Percentiles rank a stretch among this genome's conserved stretches.
Conservation (phyloP, 176 grass and related monocot genomes). For the Urochloa ruziziensis region DNA sequence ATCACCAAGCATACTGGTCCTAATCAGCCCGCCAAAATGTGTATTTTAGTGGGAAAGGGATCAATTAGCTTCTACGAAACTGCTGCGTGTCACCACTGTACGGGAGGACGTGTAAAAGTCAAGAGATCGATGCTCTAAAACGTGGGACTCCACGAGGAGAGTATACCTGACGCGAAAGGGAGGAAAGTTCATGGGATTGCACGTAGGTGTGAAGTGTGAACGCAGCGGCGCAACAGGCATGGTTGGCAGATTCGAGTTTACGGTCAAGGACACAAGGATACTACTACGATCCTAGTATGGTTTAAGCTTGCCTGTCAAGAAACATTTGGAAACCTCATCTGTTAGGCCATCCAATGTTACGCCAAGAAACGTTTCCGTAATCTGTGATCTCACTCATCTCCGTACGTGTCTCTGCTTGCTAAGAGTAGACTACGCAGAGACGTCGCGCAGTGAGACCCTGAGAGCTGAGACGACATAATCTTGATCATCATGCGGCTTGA, state of each 20-base stretch:
- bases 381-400: no score
- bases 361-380: background rate
- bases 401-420: no score
- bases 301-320: conserved; percentile 12
- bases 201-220: conserved; percentile 39
- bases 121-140: background rate
- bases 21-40: background rate
- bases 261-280: background rate
- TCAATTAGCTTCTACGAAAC: background rate
- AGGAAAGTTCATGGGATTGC: background rate
- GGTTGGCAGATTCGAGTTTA: conserved; percentile 34
- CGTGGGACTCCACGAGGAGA: background rate
- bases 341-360: no score
- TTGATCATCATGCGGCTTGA: background rate
- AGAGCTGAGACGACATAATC: background rate
- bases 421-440: no score
- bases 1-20: background rate
- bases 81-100: background rate
- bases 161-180: conserved; percentile 15
- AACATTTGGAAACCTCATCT: no score
- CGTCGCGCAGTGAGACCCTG: background rate
- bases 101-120: background rate
- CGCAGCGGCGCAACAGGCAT: background rate
- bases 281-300: background rate
- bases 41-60: background rate